phyloP scores from a whole-genome alignment of 2,329 filamentous ascomycete species.

The Leptosphaerulina australis region DNA sequence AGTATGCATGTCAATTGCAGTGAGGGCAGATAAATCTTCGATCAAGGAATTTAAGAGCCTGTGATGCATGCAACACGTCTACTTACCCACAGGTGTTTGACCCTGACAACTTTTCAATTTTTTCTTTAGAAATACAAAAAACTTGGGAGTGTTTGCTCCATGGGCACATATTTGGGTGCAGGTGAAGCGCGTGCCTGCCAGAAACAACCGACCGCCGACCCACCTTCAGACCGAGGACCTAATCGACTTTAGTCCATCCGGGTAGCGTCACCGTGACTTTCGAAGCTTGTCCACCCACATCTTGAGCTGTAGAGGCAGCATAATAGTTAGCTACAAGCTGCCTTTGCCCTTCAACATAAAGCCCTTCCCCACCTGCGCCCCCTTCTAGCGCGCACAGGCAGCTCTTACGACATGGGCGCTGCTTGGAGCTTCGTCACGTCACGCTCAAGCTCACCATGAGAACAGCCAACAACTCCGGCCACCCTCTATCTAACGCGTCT shows the following conservation, averaged over 20 bases:
- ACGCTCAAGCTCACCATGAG: slow-evolving; percentile 40
- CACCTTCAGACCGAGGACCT: slow-evolving; percentile 8
- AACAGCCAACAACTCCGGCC: slow-evolving; percentile 33
- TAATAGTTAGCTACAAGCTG: slow-evolving; percentile 1
- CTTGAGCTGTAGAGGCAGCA: slow-evolving; percentile 6
- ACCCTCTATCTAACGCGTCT: slow-evolving; percentile 35
- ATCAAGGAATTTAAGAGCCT: background rate
- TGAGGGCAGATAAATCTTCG: background rate
- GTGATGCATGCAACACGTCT: background rate
- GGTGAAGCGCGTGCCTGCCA: background rate
- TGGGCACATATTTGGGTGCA: background rate
- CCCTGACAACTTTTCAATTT: no score
- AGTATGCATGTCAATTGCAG: background rate
- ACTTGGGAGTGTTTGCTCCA: background rate
- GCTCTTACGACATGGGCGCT: slow-evolving; percentile 42
- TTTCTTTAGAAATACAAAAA: no score
- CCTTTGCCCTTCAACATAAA: background rate
- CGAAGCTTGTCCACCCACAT: slow-evolving; percentile 8
- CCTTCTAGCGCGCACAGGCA: slow-evolving; percentile 16
- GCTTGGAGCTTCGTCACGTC: slow-evolving; percentile 29
- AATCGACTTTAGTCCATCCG: no score
- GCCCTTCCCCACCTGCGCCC: background rate
- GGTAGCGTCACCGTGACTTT: slow-evolving; percentile 8
- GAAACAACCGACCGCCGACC: background rate
- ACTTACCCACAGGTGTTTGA: background rate